A percentile compares a stretch with the other conserved stretches of the same genome.
These are phyloP conservation scores for Ogataea siamensis DNA, from an alignment of 805 yeast genomes.

Conservation along the genomic window DNA sequence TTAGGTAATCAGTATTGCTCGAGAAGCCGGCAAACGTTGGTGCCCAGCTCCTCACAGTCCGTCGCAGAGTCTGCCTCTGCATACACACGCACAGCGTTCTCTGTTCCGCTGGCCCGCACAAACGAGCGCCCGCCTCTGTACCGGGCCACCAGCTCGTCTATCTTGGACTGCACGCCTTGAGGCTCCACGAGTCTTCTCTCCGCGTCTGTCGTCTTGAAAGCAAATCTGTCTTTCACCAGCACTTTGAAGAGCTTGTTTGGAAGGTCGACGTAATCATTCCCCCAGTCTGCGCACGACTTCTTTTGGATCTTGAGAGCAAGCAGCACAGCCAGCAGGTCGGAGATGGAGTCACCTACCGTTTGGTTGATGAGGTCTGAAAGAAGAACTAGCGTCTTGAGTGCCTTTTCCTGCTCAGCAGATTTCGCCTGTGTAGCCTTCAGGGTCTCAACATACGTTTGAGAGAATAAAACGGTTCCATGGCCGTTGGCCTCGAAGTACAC, in stretches of 20 bases:
- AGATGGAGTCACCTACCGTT: slow-evolving; percentile 97
- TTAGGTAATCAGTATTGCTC: slow-evolving; percentile 8
- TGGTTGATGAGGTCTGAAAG: slow-evolving; percentile 82
- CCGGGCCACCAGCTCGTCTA: slow-evolving; percentile 61
- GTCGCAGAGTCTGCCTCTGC: slow-evolving; percentile 71
- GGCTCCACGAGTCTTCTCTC: slow-evolving; percentile 82
- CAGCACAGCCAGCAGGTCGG: slow-evolving; percentile 82
- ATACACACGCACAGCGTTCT: slow-evolving; percentile 93
- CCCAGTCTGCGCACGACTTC: slow-evolving; percentile 66
- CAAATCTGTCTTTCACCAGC: slow-evolving; percentile 74
- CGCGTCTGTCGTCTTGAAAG: slow-evolving; percentile 84
- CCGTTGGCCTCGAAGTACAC: slow-evolving; percentile 98
- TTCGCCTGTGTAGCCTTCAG: slow-evolving; percentile 38
- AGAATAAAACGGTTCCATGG: slow-evolving; percentile 94
- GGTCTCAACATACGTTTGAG: slow-evolving; percentile 46
- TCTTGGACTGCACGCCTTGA: slow-evolving; percentile 66
- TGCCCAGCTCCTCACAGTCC: slow-evolving; percentile 47
- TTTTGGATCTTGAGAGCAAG: slow-evolving; percentile 51
- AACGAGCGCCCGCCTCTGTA: slow-evolving; percentile 73
- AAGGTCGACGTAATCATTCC: slow-evolving; percentile 70
- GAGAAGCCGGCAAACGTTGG: slow-evolving; percentile 39
- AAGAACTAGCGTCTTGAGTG: slow-evolving; percentile 53
- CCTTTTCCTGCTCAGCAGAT: slow-evolving; percentile 44
- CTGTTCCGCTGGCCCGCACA: slow-evolving; percentile 97
- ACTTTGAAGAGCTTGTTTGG: slow-evolving; percentile 85